These are phyloP conservation scores for Nakaseomyces kungkrabaensis DNA, from an alignment of 1,139 yeast species.

Conservation along the genomic window DNA sequence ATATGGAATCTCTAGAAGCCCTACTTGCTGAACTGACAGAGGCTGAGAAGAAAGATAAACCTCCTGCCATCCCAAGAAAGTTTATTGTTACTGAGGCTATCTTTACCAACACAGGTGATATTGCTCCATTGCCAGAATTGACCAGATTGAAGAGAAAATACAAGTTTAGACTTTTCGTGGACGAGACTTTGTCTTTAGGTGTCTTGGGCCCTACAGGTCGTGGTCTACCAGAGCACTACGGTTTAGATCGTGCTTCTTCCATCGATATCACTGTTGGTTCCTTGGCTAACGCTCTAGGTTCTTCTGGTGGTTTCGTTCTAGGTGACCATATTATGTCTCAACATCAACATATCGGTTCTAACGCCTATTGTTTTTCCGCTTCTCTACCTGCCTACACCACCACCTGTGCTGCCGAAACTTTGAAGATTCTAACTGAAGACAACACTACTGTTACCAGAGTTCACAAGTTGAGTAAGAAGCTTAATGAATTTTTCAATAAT, in stretches of 20 bases:
- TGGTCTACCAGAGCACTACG: conserved; percentile 65
- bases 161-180: conserved; percentile 78
- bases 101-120: conserved; percentile 73
- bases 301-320: conserved; percentile 92
- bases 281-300: conserved; percentile 71
- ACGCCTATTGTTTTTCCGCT: conserved; percentile 90
- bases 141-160: conserved; percentile 68
- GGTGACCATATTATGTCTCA: conserved; percentile 78
- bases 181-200: conserved; percentile 82
- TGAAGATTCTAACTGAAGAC: conserved; percentile 37
- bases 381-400: conserved; percentile 91
- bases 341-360: conserved; percentile 85
- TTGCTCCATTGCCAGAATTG: conserved; percentile 60
- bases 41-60: conserved; percentile 49
- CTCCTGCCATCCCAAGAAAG: conserved; percentile 66
- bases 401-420: conserved; percentile 53
- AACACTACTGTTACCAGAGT: conserved; percentile 30
- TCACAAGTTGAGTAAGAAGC: conserved; percentile 30
- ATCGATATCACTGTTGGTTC: conserved; percentile 84
- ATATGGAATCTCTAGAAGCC: conserved; percentile 68
- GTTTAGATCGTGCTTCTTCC: conserved; percentile 46
- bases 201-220: conserved; percentile 77
- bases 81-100: conserved; percentile 87
- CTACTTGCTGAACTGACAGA: conserved; percentile 55
- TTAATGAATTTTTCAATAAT: conserved; percentile 34